These are phyloP conservation scores for Fraxinus greggii DNA, from an alignment of 305 asterid genomes.

Conservation along the genomic window DNA sequence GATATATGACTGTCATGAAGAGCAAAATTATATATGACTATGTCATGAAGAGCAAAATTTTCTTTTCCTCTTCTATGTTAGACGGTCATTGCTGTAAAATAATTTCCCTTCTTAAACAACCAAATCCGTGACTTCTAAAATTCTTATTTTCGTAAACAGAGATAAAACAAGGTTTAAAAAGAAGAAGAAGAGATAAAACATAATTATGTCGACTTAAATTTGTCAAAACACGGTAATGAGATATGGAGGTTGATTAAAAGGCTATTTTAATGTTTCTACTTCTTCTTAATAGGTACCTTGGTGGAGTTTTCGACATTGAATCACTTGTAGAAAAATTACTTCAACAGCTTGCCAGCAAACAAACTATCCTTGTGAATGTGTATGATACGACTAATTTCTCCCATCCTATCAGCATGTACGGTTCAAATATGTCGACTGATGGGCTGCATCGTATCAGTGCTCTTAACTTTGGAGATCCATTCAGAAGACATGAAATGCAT, in stretches of 20 bases:
- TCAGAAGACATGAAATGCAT: conserved; percentile 93
- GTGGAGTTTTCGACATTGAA: conserved; percentile 94
- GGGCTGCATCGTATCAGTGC: conserved; percentile 59
- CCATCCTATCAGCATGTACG: conserved; percentile 88
- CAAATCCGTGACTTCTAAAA: neutral
- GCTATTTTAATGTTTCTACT: conserved; percentile 11
- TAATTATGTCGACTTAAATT: neutral
- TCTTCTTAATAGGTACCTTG: conserved; percentile 70
- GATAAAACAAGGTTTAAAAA: neutral
- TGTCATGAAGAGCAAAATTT: neutral
- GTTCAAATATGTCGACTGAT: conserved; percentile 49
- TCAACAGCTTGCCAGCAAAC: conserved; percentile 97
- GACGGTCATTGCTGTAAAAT: neutral
- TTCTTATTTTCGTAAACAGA: neutral
- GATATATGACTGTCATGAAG: neutral
- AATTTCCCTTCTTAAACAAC: neutral
- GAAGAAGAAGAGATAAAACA: neutral
- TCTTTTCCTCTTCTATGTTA: neutral
- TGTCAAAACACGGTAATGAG: neutral
- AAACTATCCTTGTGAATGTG: conserved; percentile 83
- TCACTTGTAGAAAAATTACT: conserved; percentile 98
- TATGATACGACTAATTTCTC: conserved; percentile 72
- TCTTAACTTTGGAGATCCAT: conserved; percentile 96
- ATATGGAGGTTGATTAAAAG: conserved; percentile 15
- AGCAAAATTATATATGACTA: neutral